Evolutionary conservation across 179 eudicot genomes (phyloP).

Genomic region (Silene vulgaris): DNA sequence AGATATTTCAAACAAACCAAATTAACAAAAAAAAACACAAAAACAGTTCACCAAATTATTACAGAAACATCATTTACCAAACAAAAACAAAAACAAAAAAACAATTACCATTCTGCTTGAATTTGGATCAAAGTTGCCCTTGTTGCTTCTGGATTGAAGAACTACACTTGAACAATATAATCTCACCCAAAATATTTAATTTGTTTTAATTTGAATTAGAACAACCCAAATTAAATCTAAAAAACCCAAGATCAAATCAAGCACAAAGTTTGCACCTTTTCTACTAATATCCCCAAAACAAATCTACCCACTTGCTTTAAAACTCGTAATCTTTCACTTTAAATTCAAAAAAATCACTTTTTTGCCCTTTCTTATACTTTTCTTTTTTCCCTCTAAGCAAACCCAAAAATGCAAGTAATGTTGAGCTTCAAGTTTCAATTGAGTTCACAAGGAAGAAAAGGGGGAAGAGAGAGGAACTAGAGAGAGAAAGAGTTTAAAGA

Average conservation of each 20-base stretch:
- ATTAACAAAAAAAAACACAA: not conserved
- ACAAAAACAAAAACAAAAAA: slow-evolving; percentile 17
- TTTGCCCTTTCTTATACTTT: not conserved
- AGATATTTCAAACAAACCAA: slow-evolving; percentile 24
- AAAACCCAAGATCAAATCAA: slow-evolving; percentile 20
- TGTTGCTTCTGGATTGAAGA: slow-evolving; percentile 26
- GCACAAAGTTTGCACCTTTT: slow-evolving; percentile 17
- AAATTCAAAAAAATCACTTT: not conserved
- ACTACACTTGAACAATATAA: slow-evolving; percentile 14
- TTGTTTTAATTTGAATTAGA: not conserved
- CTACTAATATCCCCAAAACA: slow-evolving; percentile 17
- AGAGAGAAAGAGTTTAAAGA: not conserved
- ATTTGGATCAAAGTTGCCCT: slow-evolving; percentile 28
- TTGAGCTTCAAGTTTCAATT: slow-evolving; percentile 18
- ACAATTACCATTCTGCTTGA: slow-evolving; percentile 28
- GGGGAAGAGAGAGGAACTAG: not conserved
- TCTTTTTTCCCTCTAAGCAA: not conserved
- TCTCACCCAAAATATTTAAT: not conserved
- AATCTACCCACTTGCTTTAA: slow-evolving; percentile 25
- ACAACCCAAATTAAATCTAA: slow-evolving; percentile 3
- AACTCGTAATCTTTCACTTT: slow-evolving; percentile 18
- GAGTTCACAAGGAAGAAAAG: not conserved
- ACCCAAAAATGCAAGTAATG: slow-evolving; percentile 28
- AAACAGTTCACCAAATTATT: slow-evolving; percentile 1
- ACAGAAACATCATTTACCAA: slow-evolving; percentile 11